Evolutionary conservation across 805 yeast genomes (phyloP).

Genomic region (Spathaspora boniae): DNA sequence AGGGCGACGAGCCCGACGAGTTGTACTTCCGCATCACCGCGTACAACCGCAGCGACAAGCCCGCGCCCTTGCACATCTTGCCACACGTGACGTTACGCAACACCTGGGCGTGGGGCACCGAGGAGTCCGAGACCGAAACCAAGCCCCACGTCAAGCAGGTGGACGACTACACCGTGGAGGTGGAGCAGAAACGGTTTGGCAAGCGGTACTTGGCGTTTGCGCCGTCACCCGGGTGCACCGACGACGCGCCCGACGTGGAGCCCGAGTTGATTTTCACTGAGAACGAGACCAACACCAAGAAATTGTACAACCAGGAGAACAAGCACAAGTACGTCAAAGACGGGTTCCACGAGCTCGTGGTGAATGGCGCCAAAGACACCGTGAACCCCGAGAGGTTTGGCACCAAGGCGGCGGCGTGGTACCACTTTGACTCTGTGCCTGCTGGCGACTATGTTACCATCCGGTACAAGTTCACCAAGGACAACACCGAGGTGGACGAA

Average conservation of each 20-base stretch:
- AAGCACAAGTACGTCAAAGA: conserved; percentile 66
- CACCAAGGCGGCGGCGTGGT: conserved; percentile 85
- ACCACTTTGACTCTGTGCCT: conserved; percentile 77
- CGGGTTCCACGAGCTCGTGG: conserved; percentile 83
- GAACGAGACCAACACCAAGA: conserved; percentile 75
- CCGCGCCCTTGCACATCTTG: conserved; percentile 84
- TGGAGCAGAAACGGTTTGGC: conserved; percentile 71
- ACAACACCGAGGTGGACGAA: conserved; percentile 55
- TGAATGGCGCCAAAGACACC: conserved; percentile 54
- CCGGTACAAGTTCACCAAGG: conserved; percentile 64
- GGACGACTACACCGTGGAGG: conserved; percentile 46
- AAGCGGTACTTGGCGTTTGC: conserved; percentile 64
- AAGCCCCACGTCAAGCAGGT: conserved; percentile 49
- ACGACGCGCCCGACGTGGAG: conserved; percentile 59
- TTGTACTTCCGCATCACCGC: conserved; percentile 82
- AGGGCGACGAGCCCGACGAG: conserved; percentile 77
- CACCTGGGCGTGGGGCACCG: conserved; percentile 89
- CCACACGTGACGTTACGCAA: conserved; percentile 86
- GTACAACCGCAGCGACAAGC: conserved; percentile 72
- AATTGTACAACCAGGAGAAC: conserved; percentile 63
- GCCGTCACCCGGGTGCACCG: conserved; percentile 76
- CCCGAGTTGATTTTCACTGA: conserved; percentile 82
- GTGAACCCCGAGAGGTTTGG: conserved; percentile 72
- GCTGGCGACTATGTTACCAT: conserved; percentile 85
- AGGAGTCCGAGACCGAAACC: conserved; percentile 36